Base-by-base conservation (phyloP, 2,329 filamentous ascomycete species). In the Fusarium drepaniforme region DNA sequence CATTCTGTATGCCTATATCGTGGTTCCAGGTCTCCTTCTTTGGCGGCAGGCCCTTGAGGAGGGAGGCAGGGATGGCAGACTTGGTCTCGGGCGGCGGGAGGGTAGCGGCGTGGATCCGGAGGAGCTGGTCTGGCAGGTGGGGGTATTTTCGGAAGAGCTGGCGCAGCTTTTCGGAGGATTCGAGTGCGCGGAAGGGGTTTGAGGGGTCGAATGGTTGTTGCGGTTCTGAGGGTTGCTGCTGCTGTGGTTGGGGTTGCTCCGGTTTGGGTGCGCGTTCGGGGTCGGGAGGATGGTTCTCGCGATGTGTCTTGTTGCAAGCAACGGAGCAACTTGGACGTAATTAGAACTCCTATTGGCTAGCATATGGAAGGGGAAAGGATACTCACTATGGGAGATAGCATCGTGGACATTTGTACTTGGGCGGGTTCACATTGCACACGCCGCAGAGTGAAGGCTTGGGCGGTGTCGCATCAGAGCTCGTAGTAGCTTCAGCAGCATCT, bases 401-500 rank as follows among this genome's bases (percentile, higher is more conserved):
- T 33, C 86, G 85, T n/a, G 89, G 85, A 72, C 91, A 93, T 77
- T 91, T 92, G 81, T 93, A 93, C 80, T 90, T 92, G 35, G 85
- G 85, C 23, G 86, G 83, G 6, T 85, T 85, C 38, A 81, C 78
- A 33, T 87, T 80, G 79, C 91, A 93, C 37, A 91, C 83, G 7
- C 86, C 86, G 75, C 91, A 92, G 3, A 80, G 72, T 21, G 77
- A 75, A 49, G 75, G 59, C 13, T 73, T 70, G 28, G 69, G 62
- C 38, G 59, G 46, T 28, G 66, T 62, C 42, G 57, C 25, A 46
- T 66, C 56, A 37, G 46, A 60, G 35, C 58, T 62, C 28, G 62
- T 46, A 30, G 53, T 58, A 38, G 18, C 59, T 30, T 65, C 56
- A 13, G n/a, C 37, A 15, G 42, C 18, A 38, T 67, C 59, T 18